phyloP scores from a whole-genome alignment of 2,329 filamentous ascomycete species.

The Drechslera avenae region DNA sequence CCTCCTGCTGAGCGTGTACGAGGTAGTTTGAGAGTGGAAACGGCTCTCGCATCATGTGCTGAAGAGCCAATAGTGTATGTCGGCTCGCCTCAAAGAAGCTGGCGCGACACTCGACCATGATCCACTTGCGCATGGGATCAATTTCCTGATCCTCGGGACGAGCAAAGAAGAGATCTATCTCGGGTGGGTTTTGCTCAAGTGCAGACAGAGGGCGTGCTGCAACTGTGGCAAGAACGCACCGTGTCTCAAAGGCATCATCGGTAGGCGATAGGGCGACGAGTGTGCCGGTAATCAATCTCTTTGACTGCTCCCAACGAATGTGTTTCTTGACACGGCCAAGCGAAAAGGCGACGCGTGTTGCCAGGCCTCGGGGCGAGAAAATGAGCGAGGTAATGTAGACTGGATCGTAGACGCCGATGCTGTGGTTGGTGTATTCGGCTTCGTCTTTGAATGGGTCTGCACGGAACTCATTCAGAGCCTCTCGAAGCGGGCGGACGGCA shows the following conservation, averaged over 20 bases:
- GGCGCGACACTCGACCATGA: slow-evolving; percentile 77
- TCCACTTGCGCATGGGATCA: slow-evolving; percentile 70
- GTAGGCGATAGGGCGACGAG: slow-evolving; percentile 61
- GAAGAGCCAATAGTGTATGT: slow-evolving; percentile 74
- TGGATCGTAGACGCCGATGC: slow-evolving; percentile 51
- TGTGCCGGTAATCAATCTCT: slow-evolving; percentile 60
- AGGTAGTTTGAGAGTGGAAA: slow-evolving; percentile 69
- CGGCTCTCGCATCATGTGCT: slow-evolving; percentile 64
- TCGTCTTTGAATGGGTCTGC: slow-evolving; percentile 54
- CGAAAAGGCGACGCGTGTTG: slow-evolving; percentile 73
- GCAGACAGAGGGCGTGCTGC: slow-evolving; percentile 70
- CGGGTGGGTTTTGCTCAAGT: slow-evolving; percentile 68
- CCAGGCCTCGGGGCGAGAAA: slow-evolving; percentile 66
- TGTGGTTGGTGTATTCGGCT: slow-evolving; percentile 46
- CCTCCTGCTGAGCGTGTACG: slow-evolving; percentile 53
- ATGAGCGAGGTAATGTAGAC: slow-evolving; percentile 70
- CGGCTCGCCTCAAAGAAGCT: slow-evolving; percentile 80
- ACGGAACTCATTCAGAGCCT: slow-evolving; percentile 60
- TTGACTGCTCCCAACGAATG: slow-evolving; percentile 69
- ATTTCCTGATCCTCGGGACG: slow-evolving; percentile 64
- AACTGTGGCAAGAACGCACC: slow-evolving; percentile 73
- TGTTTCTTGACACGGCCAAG: slow-evolving; percentile 66
- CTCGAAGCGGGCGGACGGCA: slow-evolving; percentile 69
- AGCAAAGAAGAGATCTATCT: slow-evolving; percentile 77
- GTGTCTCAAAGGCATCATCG: slow-evolving; percentile 65